Evolutionary conservation across 2,329 filamentous ascomycete species (phyloP), one percentile per base, ranked within the genome.

Genomic region (Meredithiella fracta): DNA sequence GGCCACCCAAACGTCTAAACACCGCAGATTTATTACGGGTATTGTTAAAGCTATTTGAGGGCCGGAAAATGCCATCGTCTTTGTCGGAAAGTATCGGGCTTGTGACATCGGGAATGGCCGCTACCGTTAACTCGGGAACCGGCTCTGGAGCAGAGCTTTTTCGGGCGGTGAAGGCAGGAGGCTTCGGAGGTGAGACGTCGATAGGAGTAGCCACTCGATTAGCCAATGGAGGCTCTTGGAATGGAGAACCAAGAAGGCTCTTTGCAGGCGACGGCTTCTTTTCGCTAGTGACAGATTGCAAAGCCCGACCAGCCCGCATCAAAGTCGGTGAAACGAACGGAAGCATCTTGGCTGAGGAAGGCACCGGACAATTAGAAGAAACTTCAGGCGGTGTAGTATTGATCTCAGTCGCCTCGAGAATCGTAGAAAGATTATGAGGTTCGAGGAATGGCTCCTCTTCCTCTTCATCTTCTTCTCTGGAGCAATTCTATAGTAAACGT

Each of bases 241-340:
- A 81, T 0, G 78, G 78, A 56, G 78, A 80, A 14, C 76, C 71
- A 1, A 80, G 66, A 9, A 73, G 71, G 34, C 70, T 69, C 47
- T 75, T 69, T 5, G 65, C 69, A 53, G 74, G 73, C 1, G 78
- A 77, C 0, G 78, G 79, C 0, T 77, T 75, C 6, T 75, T 74
- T 60, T 80, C 77, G 0, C 77, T 79, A 9, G 78, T 77, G 38
- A 80, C 73, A 58, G 71, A 77, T 62, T 80, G 77, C 14, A 81
- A 65, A 29, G 72, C 76, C 51, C 75, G 69, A 2, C 77, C 77
- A 25, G 72, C 77, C 49, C 77, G 70, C n/a, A 80, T 73, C 37
- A 79, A 79, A 1, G 78, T 76, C 2, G 44, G 44, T 11, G 44
- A 49, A 26, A 49, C 44, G 25, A 49, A 23, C 8, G 44, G 17